Conservation (phyloP, 2,329 filamentous ascomycete species). For the Aureobasidium subglaciale region DNA sequence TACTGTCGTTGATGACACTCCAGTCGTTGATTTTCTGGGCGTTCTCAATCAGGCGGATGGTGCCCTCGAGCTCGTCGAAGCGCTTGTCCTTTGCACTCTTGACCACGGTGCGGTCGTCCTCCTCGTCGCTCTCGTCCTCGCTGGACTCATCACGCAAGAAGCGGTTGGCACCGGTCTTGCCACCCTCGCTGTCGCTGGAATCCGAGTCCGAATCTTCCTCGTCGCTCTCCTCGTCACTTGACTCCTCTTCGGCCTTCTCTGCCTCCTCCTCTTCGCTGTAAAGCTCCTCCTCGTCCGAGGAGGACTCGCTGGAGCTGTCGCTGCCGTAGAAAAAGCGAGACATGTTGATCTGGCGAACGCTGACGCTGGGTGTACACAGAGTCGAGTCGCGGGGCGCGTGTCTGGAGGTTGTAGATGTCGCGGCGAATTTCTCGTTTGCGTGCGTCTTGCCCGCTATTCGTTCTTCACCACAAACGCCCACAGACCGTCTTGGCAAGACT, state of each 20-base stretch:
- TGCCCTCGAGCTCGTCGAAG: slow-evolving; percentile 84
- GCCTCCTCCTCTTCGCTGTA: slow-evolving; percentile 72
- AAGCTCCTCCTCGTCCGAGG: slow-evolving; percentile 87
- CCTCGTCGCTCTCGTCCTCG: slow-evolving; percentile 75
- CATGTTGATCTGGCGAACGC: slow-evolving; percentile 51
- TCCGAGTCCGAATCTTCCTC: slow-evolving; percentile 29
- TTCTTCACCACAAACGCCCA: background rate
- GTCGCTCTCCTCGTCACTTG: slow-evolving; percentile 45
- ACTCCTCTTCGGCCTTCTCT: slow-evolving; percentile 46
- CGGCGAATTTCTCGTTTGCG: background rate
- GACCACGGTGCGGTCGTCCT: slow-evolving; percentile 76
- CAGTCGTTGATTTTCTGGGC: slow-evolving; percentile 97
- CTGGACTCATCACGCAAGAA: slow-evolving; percentile 76
- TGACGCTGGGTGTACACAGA: slow-evolving; percentile 9
- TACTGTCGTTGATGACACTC: slow-evolving; percentile 61
- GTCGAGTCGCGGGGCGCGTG: slow-evolving; percentile 2
- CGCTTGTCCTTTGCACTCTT: slow-evolving; percentile 99
- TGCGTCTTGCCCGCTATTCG: background rate
- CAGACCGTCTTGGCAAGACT: background rate
- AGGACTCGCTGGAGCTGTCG: slow-evolving; percentile 95
- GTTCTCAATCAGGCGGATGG: slow-evolving; percentile 88
- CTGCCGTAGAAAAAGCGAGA: slow-evolving; percentile 96
- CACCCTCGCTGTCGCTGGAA: slow-evolving; percentile 47
- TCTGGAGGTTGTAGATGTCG: background rate
- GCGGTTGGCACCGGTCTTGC: slow-evolving; percentile 63